These are phyloP conservation scores for Diutina ranongensis DNA, from an alignment of 1,139 yeast species.

Conservation along the genomic window DNA sequence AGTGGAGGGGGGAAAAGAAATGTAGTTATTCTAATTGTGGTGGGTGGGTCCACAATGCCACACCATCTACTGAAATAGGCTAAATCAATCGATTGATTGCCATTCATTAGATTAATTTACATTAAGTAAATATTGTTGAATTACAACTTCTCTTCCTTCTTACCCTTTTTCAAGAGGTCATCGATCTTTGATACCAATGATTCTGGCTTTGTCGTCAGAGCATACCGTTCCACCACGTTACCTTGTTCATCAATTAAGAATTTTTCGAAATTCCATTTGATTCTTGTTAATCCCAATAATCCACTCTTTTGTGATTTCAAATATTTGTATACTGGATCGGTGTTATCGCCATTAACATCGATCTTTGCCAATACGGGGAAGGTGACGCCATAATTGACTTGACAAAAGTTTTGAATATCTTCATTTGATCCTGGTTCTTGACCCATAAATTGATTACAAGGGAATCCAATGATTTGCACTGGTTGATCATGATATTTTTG, in stretches of 20 bases:
- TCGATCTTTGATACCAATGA: constrained; percentile 26
- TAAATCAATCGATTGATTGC: too few relatives aligned
- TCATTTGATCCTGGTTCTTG: constrained; percentile 76
- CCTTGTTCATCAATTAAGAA: constrained; percentile 35
- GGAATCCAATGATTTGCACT: constrained; percentile 79
- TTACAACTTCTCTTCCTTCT: not conserved
- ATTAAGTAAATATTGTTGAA: too few relatives aligned
- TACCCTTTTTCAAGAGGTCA: constrained; percentile 19
- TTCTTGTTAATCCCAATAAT: constrained; percentile 30
- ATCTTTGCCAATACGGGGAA: constrained; percentile 84
- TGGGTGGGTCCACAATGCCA: too few relatives aligned
- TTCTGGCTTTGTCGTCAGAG: constrained; percentile 31
- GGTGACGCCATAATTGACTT: constrained; percentile 40
- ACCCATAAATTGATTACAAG: constrained; percentile 58
- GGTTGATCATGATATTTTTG: constrained; percentile 68
- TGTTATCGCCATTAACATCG: constrained; percentile 77
- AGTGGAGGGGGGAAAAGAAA: too few relatives aligned
- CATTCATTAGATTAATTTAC: too few relatives aligned
- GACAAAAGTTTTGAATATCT: constrained; percentile 37
- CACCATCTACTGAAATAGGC: too few relatives aligned
- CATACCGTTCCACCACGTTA: constrained; percentile 32
- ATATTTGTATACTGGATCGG: constrained; percentile 72
- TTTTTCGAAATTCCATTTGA: constrained; percentile 43
- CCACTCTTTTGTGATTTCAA: constrained; percentile 47
- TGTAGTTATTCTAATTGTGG: too few relatives aligned